Percentiles rank a stretch among this genome's conserved stretches.
Evolutionary conservation across 2,329 filamentous ascomycete genomes (phyloP).

Genomic region (Elsinoe ampelina): DNA sequence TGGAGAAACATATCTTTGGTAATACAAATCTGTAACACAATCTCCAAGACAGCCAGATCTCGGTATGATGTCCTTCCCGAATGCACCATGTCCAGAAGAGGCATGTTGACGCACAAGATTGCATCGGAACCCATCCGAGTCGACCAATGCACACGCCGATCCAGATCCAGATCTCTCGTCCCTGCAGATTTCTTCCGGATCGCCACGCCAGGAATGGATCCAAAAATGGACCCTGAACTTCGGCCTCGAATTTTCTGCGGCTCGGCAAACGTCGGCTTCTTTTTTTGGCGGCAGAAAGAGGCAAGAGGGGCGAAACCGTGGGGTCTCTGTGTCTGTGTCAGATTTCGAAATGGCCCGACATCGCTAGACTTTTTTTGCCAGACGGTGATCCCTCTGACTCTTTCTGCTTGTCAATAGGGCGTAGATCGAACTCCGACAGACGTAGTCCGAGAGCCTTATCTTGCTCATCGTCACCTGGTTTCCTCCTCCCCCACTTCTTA

Average conservation of each 20-base stretch:
- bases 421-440: background rate
- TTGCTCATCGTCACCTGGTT: background rate
- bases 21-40: too few species aligned
- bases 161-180: slow-evolving; percentile 8
- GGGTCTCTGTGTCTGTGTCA: background rate
- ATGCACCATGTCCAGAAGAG: background rate
- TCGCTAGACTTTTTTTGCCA: slow-evolving; percentile 7
- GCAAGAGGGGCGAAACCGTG: background rate
- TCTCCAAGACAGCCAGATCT: too few species aligned
- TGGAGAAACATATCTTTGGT: background rate
- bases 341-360: background rate
- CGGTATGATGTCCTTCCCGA: background rate
- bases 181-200: slow-evolving; percentile 8
- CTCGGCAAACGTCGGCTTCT: background rate
- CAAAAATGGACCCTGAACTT: background rate
- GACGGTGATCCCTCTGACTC: background rate
- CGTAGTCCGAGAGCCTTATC: background rate
- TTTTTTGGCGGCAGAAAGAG: background rate
- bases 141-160: background rate
- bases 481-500: background rate
- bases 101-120: background rate
- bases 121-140: background rate
- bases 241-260: background rate
- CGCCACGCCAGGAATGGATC: background rate
- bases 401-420: background rate